A percentile compares a stretch with the other conserved stretches of the same genome.
phyloP scores from a whole-genome alignment of 2,329 filamentous ascomycete species.

The Tothia fuscella region DNA sequence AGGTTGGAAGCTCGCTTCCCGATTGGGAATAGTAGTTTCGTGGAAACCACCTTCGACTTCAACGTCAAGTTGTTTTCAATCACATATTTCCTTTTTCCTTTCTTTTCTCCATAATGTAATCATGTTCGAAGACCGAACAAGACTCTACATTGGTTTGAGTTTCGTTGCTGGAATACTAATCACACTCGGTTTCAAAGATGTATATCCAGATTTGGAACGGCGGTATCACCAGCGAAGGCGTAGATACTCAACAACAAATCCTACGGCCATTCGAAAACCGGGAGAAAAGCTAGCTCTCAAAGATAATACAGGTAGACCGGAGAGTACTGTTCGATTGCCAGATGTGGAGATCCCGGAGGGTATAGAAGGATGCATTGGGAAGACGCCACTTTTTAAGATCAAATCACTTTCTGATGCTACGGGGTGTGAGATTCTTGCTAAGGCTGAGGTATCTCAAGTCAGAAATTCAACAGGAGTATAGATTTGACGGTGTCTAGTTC shows the following conservation, averaged over 20 bases:
- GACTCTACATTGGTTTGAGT: conserved; percentile 54
- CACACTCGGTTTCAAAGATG: conserved; percentile 66
- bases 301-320: conserved; percentile 4
- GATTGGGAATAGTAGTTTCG: too few relatives aligned
- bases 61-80: too few relatives aligned
- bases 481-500: conserved; percentile 44
- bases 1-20: too few relatives aligned
- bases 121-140: conserved; percentile 24
- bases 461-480: too few relatives aligned
- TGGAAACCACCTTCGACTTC: too few relatives aligned
- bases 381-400: conserved; percentile 81
- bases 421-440: conserved; percentile 79
- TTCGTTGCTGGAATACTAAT: conserved; percentile 68
- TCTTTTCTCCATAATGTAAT: too few relatives aligned
- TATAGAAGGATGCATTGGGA: conserved; percentile 83
- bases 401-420: conserved; percentile 76
- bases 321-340: neutral
- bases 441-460: conserved; percentile 57
- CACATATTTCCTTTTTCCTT: too few relatives aligned
- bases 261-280: neutral
- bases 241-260: conserved; percentile 11
- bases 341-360: conserved; percentile 45
- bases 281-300: conserved; percentile 1
- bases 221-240: conserved; percentile 39
- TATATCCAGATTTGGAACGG: conserved; percentile 62